Evolutionary conservation across 2,329 filamentous ascomycete species (phyloP).

Genomic region (Geosmithia morbida): DNA sequence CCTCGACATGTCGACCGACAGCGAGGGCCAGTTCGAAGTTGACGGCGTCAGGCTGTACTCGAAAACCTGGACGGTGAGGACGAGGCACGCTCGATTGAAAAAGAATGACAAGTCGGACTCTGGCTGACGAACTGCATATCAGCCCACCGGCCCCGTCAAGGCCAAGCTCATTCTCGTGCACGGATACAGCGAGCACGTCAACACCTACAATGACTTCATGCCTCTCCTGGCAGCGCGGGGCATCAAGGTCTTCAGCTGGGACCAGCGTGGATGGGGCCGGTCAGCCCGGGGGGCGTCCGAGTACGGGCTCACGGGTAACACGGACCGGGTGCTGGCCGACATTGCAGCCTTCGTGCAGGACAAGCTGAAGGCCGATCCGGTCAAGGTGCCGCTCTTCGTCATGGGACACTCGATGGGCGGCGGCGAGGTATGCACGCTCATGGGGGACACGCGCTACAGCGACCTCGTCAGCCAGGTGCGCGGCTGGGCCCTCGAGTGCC

Average conservation of each 20-base stretch:
- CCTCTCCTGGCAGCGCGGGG: conserved; percentile 51
- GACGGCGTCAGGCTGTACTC: conserved; percentile 33
- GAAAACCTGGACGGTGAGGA: conserved; percentile 45
- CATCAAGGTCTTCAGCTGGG: conserved; percentile 64
- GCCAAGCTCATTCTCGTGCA: conserved; percentile 75
- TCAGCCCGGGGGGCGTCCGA: conserved; percentile 48
- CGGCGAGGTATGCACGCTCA: conserved; percentile 53
- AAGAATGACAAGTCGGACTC: background rate
- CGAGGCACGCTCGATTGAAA: background rate
- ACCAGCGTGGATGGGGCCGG: conserved; percentile 82
- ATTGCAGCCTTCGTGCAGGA: conserved; percentile 59
- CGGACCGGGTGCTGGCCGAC: conserved; percentile 58
- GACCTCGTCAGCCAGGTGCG: conserved; percentile 45
- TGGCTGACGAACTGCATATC: background rate
- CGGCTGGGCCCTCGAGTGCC: conserved; percentile 64
- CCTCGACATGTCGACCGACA: conserved; percentile 19
- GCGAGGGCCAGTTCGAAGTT: conserved; percentile 33
- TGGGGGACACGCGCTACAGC: conserved; percentile 31
- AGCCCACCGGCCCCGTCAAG: conserved; percentile 41
- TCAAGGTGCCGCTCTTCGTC: conserved; percentile 55
- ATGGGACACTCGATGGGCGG: conserved; percentile 91
- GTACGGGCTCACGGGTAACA: conserved; percentile 61
- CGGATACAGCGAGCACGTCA: conserved; percentile 78
- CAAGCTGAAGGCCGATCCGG: conserved; percentile 28
- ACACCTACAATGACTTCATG: conserved; percentile 65